Base-by-base conservation (phyloP, 148 eudicot genomes). In the Polygonum maritimum region DNA sequence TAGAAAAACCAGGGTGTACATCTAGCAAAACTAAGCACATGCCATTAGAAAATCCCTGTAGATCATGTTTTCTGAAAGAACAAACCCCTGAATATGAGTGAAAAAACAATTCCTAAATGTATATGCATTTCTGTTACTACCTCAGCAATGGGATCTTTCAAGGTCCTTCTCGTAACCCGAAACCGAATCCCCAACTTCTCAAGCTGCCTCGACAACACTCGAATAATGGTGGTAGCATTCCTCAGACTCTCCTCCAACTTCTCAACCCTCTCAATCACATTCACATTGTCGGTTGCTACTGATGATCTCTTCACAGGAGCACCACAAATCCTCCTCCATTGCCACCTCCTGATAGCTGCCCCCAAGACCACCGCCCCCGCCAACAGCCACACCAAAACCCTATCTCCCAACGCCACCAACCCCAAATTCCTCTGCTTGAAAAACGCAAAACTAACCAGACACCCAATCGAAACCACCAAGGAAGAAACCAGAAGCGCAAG, bases 161-260 rank as follows among this genome's bases (percentile, higher is more conserved):
- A 70, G 67, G 94, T 21, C 75, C 86, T 91, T 86, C 91, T 84
- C 5, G 87, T 83, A 69, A 92, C 90, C 77, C 97, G 83, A 83
- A 95, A 91, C 81, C 99, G 87, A 84, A 89, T 81, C 77, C 99
- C 99, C 73, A 95, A 79, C 79, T 95, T 95, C 89, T 90, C 99
- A 79, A 95, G 85, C 84, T 91, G 97, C 84, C 94, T 89, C 19
- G 97, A 88, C 78, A 92, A 39, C 80, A 88, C 86, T 85, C 87
- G 78, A 55, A 91, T 78, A 26, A 95, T 78, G 0, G 84, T 83
- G 5, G 83, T 84, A 5, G 87, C 85, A 76, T 87, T 89, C 57
- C 77, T 81, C 71, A 92, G 80, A 80, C 87, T 96, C 80, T 87
- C 97, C 82, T 92, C 98, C 89, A 95, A 76, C 75, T 88, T 92